Evolutionary conservation across 2,329 filamentous ascomycete genomes (phyloP), one percentile per base, ranked within the genome.

Genomic region (Waltergamsia citrina): DNA sequence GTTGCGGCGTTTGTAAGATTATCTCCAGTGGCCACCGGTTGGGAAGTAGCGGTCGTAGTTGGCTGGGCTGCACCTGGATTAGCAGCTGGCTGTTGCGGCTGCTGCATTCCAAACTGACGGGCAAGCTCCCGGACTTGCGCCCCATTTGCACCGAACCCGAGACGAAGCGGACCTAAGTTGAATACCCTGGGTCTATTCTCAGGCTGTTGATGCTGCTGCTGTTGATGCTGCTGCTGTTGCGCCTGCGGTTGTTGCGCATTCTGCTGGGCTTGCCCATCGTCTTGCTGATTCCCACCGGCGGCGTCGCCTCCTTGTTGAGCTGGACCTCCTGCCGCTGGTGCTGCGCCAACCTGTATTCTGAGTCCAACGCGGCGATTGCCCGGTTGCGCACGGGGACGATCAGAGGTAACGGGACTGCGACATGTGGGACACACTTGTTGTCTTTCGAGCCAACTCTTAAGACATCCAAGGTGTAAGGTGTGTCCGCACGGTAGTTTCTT

Each of bases 361-460:
- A 57, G 40, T 20, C 47, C 50, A 24, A 45, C 48, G 12, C 41
- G 49, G 32, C 48, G 48, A 17, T 49, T 47, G 24, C 24, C 29
- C 16, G 19, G 23, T 12, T 23, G n/a, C 15, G 25, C 22, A 10
- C 49, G 50, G n/a, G 40, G 41, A 23, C 51, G 52, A 25, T 50
- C 51, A 3, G 43, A 45, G 7, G 51, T 52, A 12, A 94, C 92
- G 12, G 90, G 80, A 33, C 84, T 75, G 46, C 92, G 78, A 54
- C 92, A 98, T 3, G 87, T 98, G 6, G 92, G 92, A 53, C 92
- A 98, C 22, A 94, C 88, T 60, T 98, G 92, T 56, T 98, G 92
- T 43, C 92, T 73, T 63, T 98, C 92, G 19, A 98, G 71, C 92
- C 92, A 98, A 55, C 88, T 94, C 57, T 92, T 86, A 38, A 98